Evolutionary conservation across 1,284 basidiomycete genomes (phyloP), one percentile per base, ranked within the genome.

Genomic region (Xerocomus cyaneibrunnescens): DNA sequence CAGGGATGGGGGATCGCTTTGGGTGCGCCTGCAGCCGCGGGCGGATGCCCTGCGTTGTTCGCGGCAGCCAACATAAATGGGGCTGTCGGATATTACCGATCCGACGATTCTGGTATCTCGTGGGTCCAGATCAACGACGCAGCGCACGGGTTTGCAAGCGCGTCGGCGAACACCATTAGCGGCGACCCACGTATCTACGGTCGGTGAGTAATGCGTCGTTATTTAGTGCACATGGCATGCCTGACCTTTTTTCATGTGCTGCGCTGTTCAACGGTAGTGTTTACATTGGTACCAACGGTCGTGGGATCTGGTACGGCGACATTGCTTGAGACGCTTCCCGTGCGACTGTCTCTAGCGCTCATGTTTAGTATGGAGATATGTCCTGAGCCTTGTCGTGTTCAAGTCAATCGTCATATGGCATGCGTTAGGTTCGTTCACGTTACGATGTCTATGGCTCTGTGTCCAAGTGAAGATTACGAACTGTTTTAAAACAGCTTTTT

Each of bases 101-200:
- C 79, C 3, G 82, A 85, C 59, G 76, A 86, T 60, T 65, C 66
- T 23, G 83, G 83, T 45, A 72, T 70, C 12, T 81, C 74, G 58
- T 85, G 83, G 83, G 74, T 81, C 3, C 72, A 79, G 66, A 82
- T 85, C 52, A 81, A 83, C 61, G 83, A 85, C 58, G 78, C 74
- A 30, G 64, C 72, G 5, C 80, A 84, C 64, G 82, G 83, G 14
- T 85, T 86, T 57, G 83, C 78, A 22, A 73, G 75, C 23, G 76
- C 71, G n/a, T 63, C 68, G 41, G 61, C 76, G 21, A 81, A 80
- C 58, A 65, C 72, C 30, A 54, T 85, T 13, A 72, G 80, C 14
- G 83, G 75, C 13, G 83, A 85, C 57, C 54, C 55, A 25, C 53
- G 55, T 21, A 46, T 57, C n/a, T 44, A 57, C 12, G 53, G 54